These are phyloP conservation scores for Neurospora pannonica DNA, from an alignment of 495 filamentous ascomycete genomes.

Conservation along the genomic window DNA sequence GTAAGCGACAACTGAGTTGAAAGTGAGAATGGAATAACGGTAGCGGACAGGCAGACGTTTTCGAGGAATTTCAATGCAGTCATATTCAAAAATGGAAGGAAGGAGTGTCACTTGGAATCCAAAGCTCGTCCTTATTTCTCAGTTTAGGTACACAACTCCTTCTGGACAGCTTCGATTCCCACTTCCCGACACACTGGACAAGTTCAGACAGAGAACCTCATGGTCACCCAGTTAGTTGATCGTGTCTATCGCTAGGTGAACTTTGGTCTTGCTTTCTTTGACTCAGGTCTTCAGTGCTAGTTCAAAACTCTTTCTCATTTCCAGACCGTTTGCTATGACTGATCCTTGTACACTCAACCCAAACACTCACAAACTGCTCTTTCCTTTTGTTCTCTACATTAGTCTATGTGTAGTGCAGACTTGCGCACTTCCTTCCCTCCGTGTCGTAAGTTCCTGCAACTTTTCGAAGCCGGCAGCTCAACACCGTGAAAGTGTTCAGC, in stretches of 20 bases:
- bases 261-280: no score
- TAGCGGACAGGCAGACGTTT: fast-evolving
- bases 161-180: not conserved
- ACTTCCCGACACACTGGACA: fast-evolving
- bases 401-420: no score
- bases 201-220: not conserved
- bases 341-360: no score
- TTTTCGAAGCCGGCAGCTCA: no score
- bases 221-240: not conserved
- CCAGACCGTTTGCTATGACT: no score
- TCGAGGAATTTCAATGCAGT: not conserved
- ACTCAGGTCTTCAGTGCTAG: no score
- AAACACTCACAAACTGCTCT: not conserved
- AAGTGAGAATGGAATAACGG: not conserved
- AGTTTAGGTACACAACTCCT: not conserved
- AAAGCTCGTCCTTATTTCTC: not conserved
- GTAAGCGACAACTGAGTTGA: not conserved
- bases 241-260: no score
- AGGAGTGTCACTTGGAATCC: not conserved
- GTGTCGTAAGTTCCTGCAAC: no score
- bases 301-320: no score
- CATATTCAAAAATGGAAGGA: not conserved
- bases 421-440: no score
- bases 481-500: no score
- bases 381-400: not conserved